Base-by-base conservation (phyloP, 306 rosid genomes). In the Neltuma alba region DNA sequence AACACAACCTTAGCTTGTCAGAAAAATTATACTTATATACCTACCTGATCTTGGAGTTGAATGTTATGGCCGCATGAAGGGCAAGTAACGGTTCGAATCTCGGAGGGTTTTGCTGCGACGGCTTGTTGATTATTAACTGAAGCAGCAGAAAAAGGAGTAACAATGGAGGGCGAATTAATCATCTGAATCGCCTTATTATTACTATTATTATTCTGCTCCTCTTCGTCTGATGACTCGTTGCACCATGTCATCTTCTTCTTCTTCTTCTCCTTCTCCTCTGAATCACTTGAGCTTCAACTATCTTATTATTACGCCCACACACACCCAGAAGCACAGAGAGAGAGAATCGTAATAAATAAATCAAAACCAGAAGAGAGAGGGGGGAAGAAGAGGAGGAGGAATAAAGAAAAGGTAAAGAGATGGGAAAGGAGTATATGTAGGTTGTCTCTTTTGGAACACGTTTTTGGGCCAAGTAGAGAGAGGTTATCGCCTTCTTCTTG, bases 21-120 rank as follows among this genome's bases (percentile, higher is more conserved):
- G 45, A 41, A 41, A n/a, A n/a, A n/a, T n/a, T n/a, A n/a, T n/a
- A n/a, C n/a, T n/a, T n/a, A n/a, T n/a, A n/a, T n/a, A n/a, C n/a
- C n/a, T 1, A 1, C 98, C 96, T 92, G 94, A 57, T 88, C 87
- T 79, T 85, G 91, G 18, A 89, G 21, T 73, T 89, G 74, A 61
- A 94, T 84, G 52, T 71, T 82, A 78, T 92, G 93, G 70, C 87
- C 91, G 31, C 98, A 94, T 47, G 97, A 89, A 8, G 96, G 94
- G 76, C 98, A 94, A 16, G 83, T 78, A 47, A 91, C 55, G 55
- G 85, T 84, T 65, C 86, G 83, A 62, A 89, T 23, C 42, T 92
- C 74, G 23, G 72, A 31, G 60, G 58, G 66, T 45, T 81, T 82
- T 27, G 55, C 13, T 5, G 66, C 20, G 66, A 13, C n/a, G 37